Base-by-base conservation (phyloP, 2,329 filamentous ascomycete genomes). In the Cryphonectria nitschkei region DNA sequence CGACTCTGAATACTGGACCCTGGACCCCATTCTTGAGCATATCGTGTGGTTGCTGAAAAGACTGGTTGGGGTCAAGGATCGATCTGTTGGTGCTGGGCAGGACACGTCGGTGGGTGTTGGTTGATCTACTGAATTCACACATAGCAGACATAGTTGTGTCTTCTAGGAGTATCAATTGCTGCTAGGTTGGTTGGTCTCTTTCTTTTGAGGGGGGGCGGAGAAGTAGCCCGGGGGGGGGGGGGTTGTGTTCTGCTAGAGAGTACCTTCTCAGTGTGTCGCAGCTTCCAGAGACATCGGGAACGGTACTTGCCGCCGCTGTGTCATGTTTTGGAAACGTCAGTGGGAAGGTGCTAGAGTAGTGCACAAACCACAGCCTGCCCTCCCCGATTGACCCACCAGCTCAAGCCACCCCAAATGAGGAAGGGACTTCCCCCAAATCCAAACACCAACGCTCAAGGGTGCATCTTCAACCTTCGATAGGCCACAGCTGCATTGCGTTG, bases 301-400 rank as follows among this genome's bases (percentile, higher is more conserved):
- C 14, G 37, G 37, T 64, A 39, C 61, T 11, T 43, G n/a, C 37
- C 37, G 61, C 41, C 32, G 8, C 58, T 9, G 41, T 8, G 16
- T 63, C 37, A 13, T 56, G 52, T 26, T 56, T 58, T 58, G 29
- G 54, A 16, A 58, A 56, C n/a, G 52, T n/a, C 52, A 56, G 52
- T 50, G 52, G 50, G 26, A 56, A 29, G 54, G 54, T 34, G 4
- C 54, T 8, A 9, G 2, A n/a, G 46, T n/a, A 34, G 60, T 62
- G 60, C 60, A 62, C 19, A 34, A n/a, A 14, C 60, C 60, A 19
- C 58, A 32, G 54, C 54, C 29, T 56, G 54, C 13, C 54, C 54
- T 29, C 29, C 29, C 52, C 14, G 32, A 11, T 9, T 19, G 54
- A 29, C 54, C 54, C 54, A 56, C 52, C 52, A 32, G 29, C 58